Evolutionary conservation across 148 eudicot genomes (phyloP).

Genomic region (Vaccinium vitisidaea): DNA sequence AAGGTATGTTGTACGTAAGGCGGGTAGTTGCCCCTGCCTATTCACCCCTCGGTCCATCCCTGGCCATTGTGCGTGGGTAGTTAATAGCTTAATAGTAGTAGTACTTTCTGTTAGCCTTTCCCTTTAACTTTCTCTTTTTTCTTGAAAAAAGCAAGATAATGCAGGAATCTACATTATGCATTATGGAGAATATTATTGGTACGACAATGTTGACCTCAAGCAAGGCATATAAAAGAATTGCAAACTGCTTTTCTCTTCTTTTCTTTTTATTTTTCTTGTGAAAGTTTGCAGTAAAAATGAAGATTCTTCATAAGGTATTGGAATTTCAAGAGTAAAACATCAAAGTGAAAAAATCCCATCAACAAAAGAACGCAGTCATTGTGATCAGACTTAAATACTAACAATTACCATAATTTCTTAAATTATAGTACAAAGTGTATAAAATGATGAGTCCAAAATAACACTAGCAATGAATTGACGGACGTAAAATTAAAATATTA

Average conservation of each 20-base stretch:
- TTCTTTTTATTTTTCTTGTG: neutral
- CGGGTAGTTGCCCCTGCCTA: neutral
- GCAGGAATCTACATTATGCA: conserved; percentile 6
- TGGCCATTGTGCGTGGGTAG: neutral
- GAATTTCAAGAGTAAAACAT: neutral
- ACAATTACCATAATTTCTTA: neutral
- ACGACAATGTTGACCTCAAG: conserved; percentile 12
- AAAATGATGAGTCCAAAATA: too few species aligned
- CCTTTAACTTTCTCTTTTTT: neutral
- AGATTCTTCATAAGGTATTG: neutral
- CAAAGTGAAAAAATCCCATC: too few species aligned
- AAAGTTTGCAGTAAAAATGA: neutral
- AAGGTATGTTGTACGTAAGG: neutral
- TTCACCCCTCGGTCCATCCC: neutral
- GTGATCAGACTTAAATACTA: neutral
- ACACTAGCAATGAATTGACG: too few species aligned
- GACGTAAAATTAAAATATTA: neutral
- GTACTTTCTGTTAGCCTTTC: neutral
- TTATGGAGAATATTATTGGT: neutral
- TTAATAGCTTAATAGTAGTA: too few species aligned
- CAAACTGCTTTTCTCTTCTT: neutral
- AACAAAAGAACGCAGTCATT: too few species aligned
- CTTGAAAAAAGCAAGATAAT: neutral
- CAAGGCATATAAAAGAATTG: neutral
- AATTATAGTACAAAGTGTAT: too few species aligned